These are phyloP conservation scores for Anastatica hierochuntica DNA, from an alignment of 345 rosid species.

Conservation along the genomic window DNA sequence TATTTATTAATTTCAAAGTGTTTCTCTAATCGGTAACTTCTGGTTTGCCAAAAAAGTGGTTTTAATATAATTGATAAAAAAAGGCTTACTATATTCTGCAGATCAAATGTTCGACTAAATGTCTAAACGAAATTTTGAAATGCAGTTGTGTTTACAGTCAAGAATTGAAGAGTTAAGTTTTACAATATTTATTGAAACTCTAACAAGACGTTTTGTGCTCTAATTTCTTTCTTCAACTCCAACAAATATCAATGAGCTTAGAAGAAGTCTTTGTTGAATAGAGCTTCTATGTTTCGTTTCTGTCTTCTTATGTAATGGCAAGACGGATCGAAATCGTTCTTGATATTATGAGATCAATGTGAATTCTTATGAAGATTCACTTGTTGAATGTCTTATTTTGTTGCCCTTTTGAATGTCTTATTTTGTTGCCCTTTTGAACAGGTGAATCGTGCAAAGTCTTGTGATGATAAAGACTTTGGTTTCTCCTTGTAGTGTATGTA, in stretches of 20 bases:
- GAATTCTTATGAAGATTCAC: too few relatives aligned
- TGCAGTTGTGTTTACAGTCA: neutral
- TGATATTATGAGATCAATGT: too few relatives aligned
- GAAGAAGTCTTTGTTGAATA: too few relatives aligned
- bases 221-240: too few relatives aligned
- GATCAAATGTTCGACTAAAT: neutral
- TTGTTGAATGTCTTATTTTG: too few relatives aligned
- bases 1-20: neutral
- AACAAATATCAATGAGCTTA: neutral
- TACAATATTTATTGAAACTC: too few relatives aligned
- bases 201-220: too few relatives aligned
- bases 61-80: neutral
- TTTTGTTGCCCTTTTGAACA: slow-evolving; percentile 10
- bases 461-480: slow-evolving; percentile 25
- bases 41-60: neutral
- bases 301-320: neutral
- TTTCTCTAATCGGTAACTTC: neutral
- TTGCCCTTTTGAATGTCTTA: too few relatives aligned
- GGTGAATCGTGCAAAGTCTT: slow-evolving; percentile 13
- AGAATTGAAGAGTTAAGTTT: too few relatives aligned
- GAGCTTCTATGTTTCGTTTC: too few relatives aligned
- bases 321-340: neutral
- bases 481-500: slow-evolving; percentile 22
- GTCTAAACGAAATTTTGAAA: neutral
- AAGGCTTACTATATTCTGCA: neutral